These are phyloP conservation scores for Komagataella pseudopastoris DNA, from an alignment of 805 yeast genomes.

Conservation along the genomic window DNA sequence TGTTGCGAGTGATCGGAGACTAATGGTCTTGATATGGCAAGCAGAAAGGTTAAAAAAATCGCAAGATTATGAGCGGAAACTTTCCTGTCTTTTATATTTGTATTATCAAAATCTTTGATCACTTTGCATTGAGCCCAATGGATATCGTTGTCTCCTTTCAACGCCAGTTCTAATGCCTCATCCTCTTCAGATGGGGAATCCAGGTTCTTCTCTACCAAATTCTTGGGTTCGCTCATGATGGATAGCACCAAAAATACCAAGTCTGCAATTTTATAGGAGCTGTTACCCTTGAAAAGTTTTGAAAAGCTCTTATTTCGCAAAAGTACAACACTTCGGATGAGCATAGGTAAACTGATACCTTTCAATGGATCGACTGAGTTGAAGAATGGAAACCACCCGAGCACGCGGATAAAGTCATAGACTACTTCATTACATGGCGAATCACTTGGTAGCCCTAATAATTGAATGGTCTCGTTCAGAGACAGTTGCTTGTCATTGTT, in stretches of 20 bases:
- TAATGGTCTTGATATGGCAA: slow-evolving; percentile 26
- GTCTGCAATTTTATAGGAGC: not conserved
- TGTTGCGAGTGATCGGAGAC: slow-evolving; percentile 6
- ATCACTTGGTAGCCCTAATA: not conserved
- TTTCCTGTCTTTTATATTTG: slow-evolving; percentile 2
- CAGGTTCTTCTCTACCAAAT: not conserved
- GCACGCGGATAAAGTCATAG: not conserved
- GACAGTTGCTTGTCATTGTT: not conserved
- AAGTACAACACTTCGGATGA: not conserved
- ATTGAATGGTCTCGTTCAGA: not conserved
- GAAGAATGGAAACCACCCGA: not conserved
- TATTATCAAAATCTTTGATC: not conserved
- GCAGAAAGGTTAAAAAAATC: slow-evolving; percentile 32
- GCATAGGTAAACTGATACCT: not conserved
- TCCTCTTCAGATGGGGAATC: not conserved
- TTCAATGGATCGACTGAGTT: not conserved
- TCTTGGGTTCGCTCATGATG: not conserved
- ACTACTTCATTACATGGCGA: not conserved
- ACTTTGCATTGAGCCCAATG: not conserved
- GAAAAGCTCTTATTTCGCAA: not conserved
- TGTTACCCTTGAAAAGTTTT: not conserved
- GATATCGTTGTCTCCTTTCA: not conserved
- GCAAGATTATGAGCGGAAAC: slow-evolving; percentile 27
- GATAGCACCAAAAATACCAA: not conserved
- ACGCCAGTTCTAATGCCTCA: not conserved